Percentiles rank a stretch among this genome's conserved stretches.
Evolutionary conservation across 2,329 filamentous ascomycete genomes (phyloP).

Genomic region (Apiospora pterosperma): DNA sequence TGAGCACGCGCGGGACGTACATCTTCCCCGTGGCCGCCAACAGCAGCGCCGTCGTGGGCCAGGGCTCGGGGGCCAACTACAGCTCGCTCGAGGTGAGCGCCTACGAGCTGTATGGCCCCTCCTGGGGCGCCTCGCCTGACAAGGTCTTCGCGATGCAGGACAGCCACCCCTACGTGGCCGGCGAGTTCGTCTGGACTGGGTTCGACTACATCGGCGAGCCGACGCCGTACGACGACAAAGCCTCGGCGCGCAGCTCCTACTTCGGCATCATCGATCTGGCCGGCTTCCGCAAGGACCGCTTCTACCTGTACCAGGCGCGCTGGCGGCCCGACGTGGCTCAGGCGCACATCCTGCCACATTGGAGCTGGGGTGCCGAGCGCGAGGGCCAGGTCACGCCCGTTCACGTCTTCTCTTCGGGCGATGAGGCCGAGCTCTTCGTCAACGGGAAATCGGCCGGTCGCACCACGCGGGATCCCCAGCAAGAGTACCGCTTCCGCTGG

Average conservation of each 20-base stretch:
- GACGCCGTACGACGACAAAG: constrained; percentile 39
- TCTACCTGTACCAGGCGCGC: constrained; percentile 51
- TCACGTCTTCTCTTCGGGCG: constrained; percentile 48
- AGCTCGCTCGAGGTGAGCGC: constrained; percentile 36
- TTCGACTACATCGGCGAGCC: constrained; percentile 50
- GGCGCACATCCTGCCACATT: constrained; percentile 54
- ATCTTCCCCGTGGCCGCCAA: constrained; percentile 45
- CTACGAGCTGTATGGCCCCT: constrained; percentile 48
- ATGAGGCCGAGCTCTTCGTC: constrained; percentile 53
- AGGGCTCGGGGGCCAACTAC: constrained; percentile 35
- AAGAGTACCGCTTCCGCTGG: constrained; percentile 50
- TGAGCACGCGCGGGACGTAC: constrained; percentile 50
- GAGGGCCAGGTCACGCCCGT: constrained; percentile 47
- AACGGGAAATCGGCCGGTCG: constrained; percentile 45
- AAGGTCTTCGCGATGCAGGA: constrained; percentile 51
- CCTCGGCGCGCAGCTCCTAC: constrained; percentile 44
- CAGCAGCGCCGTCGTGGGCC: constrained; percentile 34
- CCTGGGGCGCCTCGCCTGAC: constrained; percentile 47
- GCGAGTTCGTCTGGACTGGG: constrained; percentile 52
- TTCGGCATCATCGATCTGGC: constrained; percentile 56
- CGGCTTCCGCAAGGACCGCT: constrained; percentile 55
- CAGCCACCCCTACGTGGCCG: constrained; percentile 44
- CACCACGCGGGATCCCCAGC: constrained; percentile 25
- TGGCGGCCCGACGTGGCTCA: constrained; percentile 46
- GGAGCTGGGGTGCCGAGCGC: constrained; percentile 47